A percentile compares a stretch with the other conserved stretches of the same genome.
phyloP scores from a whole-genome alignment of 345 rosid species.

The Rhodamnia argentea region DNA sequence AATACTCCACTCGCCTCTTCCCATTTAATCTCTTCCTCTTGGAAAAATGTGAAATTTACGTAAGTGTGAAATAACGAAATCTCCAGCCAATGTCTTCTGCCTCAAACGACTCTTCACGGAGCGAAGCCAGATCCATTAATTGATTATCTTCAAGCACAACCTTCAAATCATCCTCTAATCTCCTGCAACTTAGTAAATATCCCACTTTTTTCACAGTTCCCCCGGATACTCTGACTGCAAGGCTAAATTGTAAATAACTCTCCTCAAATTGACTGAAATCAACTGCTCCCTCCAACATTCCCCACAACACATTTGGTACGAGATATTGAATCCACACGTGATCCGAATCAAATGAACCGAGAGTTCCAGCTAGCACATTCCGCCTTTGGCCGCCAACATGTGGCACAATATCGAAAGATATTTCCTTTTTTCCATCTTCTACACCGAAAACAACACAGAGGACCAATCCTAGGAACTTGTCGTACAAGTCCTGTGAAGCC shows the following conservation, averaged over 20 bases:
- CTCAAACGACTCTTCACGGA: not conserved
- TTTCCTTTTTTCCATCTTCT: not conserved
- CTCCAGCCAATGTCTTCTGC: no score
- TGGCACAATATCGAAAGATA: not conserved
- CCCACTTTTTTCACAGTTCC: not conserved
- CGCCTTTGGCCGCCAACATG: accelerated
- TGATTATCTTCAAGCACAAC: not conserved
- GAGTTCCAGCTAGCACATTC: not conserved
- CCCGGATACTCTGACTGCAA: not conserved
- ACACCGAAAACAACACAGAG: not conserved
- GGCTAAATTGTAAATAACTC: not conserved
- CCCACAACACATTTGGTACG: accelerated
- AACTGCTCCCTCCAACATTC: not conserved
- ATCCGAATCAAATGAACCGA: not conserved
- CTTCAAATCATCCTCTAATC: not conserved
- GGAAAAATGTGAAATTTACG: no score
- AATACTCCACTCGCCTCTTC: no score
- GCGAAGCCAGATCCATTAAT: not conserved
- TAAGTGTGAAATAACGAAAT: no score
- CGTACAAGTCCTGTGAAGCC: not conserved
- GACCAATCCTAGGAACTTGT: not conserved
- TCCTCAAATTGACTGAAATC: not conserved
- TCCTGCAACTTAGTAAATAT: accelerated
- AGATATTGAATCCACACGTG: not conserved
- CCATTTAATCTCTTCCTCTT: no score